Base-by-base conservation (phyloP, 2,329 filamentous ascomycete species). In the Lasiodiplodia sp. region DNA sequence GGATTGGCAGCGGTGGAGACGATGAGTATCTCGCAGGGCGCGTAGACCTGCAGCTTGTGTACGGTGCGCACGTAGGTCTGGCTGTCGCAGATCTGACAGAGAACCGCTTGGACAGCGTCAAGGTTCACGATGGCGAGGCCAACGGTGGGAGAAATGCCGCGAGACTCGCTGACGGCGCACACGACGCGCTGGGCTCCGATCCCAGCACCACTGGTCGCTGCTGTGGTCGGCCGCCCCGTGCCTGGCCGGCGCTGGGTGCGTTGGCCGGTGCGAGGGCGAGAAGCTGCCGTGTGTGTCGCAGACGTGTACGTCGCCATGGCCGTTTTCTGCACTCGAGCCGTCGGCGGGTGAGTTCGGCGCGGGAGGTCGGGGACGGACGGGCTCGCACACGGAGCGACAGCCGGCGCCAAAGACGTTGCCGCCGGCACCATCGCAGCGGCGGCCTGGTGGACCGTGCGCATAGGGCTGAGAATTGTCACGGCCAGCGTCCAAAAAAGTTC, bases 21-120 rank as follows among this genome's bases (percentile, higher is more conserved):
- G 72, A 97, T 90, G 1, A 98, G 82, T 62, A 97, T 92, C 71
- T 91, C 89, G 2, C 90, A 91, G 0, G 95, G 94, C 28, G 91
- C 88, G 73, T 93, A 92, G 28, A 97, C 89, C 65, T 88, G 87
- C 40, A 98, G 86, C 77, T 97, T 97, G 79, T 97, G 92, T 37
- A 97, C 84, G 0, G 94, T 97, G 75, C 90, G 91, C 68, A 94
- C 90, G 77, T 97, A 98, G 40, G 94, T 96, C 77, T 97, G 94
- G 68, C 91, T 96, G 78, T 98, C 95, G 75, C 91, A 94, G 71
- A 98, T 95, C 75, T 97, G 93, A 75, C 93, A 96, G 49, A 98
- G 85, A 34, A 94, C 88, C 18, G 89, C 92, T 79, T 97, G 93
- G 49, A 91, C 92, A 2, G 92, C 94, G 52, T 92, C 90, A 3